Evolutionary conservation across 75 land plant genomes (phyloP).

Genomic region (Isoetes taiwanensis): DNA sequence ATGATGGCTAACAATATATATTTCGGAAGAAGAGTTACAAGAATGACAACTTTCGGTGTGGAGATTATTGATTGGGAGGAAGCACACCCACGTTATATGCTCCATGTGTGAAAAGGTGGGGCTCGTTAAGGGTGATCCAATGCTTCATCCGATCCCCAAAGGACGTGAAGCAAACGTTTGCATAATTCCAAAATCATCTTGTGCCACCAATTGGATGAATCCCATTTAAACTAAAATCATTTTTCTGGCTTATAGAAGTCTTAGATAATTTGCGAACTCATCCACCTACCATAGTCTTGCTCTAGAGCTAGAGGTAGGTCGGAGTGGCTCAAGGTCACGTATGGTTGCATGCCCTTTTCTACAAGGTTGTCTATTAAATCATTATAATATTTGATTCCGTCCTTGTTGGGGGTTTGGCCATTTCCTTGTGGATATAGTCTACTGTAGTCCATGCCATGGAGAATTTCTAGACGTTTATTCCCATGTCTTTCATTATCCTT

Average conservation of each 20-base stretch:
- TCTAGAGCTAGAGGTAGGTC: conserved; percentile 40
- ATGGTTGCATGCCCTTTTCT: too few relatives aligned
- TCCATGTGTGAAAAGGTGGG: conserved; percentile 6
- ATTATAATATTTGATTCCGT: neutral
- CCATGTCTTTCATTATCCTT: neutral
- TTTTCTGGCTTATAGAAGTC: too few relatives aligned
- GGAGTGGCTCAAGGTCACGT: too few relatives aligned
- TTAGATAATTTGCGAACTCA: conserved; percentile 23
- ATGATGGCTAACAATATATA: conserved; percentile 59
- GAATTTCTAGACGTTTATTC: neutral
- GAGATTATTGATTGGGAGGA: too few relatives aligned
- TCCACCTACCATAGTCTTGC: conserved; percentile 28
- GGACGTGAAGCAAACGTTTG: conserved; percentile 1
- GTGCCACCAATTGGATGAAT: neutral
- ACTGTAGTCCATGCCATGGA: neutral
- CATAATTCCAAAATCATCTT: neutral
- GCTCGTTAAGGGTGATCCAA: conserved; percentile 28
- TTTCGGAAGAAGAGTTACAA: conserved; percentile 56
- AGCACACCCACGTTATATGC: conserved; percentile 19
- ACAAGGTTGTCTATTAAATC: neutral
- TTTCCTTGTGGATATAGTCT: neutral
- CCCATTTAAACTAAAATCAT: too few relatives aligned
- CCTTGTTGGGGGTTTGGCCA: neutral
- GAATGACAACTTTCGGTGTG: conserved; percentile 26
- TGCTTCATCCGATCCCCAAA: conserved; percentile 13